Evolutionary conservation across 2,329 filamentous ascomycete species (phyloP).

Genomic region (Periconia sp.): DNA sequence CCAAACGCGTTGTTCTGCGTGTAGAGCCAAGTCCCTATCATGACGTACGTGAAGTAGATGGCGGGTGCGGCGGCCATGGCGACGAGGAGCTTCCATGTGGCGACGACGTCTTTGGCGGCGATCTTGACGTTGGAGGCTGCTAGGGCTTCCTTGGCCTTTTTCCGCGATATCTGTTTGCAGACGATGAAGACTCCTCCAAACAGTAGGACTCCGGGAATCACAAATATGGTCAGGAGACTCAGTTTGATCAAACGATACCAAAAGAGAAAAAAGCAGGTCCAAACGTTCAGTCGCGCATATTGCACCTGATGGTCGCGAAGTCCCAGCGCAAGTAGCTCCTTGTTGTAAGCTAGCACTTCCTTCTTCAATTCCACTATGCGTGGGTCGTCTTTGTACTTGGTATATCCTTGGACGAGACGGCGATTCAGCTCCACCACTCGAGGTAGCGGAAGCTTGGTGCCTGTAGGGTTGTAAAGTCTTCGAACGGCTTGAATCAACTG

Average conservation of each 20-base stretch:
- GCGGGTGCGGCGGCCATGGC: slow-evolving; percentile 42
- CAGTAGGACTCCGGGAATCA: slow-evolving; percentile 81
- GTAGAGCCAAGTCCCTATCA: slow-evolving; percentile 36
- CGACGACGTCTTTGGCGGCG: slow-evolving; percentile 43
- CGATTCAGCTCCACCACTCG: slow-evolving; percentile 94
- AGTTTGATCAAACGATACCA: slow-evolving; percentile 82
- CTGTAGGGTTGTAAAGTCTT: slow-evolving; percentile 89
- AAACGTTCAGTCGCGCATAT: slow-evolving; percentile 80
- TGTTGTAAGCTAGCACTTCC: slow-evolving; percentile 82
- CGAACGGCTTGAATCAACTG: slow-evolving; percentile 88
- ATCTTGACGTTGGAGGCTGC: slow-evolving; percentile 45
- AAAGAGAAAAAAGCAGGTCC: slow-evolving; percentile 73
- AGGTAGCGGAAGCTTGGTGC: slow-evolving; percentile 88
- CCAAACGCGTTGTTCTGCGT: slow-evolving; percentile 73
- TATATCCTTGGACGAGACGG: slow-evolving; percentile 86
- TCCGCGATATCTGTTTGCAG: slow-evolving; percentile 41
- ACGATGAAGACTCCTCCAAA: slow-evolving; percentile 61
- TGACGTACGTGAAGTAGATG: slow-evolving; percentile 36
- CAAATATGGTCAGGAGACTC: slow-evolving; percentile 72
- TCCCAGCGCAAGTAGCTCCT: slow-evolving; percentile 79
- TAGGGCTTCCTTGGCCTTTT: slow-evolving; percentile 42
- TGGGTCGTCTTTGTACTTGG: slow-evolving; percentile 86
- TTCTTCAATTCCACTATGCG: slow-evolving; percentile 76
- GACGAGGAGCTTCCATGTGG: slow-evolving; percentile 46
- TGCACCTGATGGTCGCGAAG: slow-evolving; percentile 93